phyloP scores from a whole-genome alignment of 345 rosid genomes.

The Eucalyptus sideroxylon region DNA sequence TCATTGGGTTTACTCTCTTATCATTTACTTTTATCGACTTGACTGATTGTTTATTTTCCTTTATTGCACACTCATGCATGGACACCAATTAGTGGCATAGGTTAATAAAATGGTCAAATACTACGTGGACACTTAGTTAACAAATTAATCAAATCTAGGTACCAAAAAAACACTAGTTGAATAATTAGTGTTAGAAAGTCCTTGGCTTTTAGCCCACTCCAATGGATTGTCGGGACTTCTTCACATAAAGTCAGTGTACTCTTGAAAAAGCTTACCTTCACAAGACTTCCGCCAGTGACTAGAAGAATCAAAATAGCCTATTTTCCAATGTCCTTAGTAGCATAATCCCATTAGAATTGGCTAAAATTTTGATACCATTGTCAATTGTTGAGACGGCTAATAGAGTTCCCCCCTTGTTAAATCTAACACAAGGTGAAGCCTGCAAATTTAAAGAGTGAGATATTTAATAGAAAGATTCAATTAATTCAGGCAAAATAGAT shows the following conservation, averaged over 20 bases:
- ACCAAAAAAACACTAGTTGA: too few relatives aligned
- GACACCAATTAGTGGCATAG: too few relatives aligned
- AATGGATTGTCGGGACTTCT: too few relatives aligned
- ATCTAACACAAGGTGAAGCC: constrained; percentile 70
- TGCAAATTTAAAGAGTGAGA: constrained; percentile 12
- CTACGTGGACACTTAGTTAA: too few relatives aligned
- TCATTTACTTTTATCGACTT: too few relatives aligned
- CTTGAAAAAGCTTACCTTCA: constrained; percentile 32
- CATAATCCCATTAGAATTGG: constrained; percentile 61
- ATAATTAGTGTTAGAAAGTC: too few relatives aligned
- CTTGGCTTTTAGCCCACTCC: too few relatives aligned
- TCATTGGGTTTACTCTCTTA: too few relatives aligned
- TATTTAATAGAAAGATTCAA: background rate
- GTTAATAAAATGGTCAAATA: too few relatives aligned
- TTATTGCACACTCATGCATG: too few relatives aligned
- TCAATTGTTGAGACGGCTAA: constrained; percentile 76
- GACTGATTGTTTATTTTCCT: too few relatives aligned
- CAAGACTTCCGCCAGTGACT: constrained; percentile 42
- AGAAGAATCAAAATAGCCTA: constrained; percentile 60
- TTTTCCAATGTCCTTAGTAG: constrained; percentile 49
- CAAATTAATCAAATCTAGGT: too few relatives aligned
- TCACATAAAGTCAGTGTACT: background rate
- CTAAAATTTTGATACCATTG: constrained; percentile 57
- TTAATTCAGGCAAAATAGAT: background rate
- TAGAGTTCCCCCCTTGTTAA: constrained; percentile 66